Conservation (phyloP, 371 early-diverging fungal species). For the Syncephalis plumigaleata region DNA sequence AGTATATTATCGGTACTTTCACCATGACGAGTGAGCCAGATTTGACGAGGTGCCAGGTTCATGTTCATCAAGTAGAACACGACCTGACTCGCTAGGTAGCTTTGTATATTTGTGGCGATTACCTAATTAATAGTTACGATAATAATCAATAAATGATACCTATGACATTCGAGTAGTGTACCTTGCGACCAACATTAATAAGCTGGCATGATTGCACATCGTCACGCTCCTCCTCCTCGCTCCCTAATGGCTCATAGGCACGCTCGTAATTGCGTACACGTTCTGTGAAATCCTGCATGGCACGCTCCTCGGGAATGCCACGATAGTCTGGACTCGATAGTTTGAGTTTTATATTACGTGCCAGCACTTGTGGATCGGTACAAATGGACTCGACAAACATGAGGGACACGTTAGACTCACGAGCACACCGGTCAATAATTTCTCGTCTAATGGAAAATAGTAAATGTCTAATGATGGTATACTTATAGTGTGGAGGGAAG, state of each 20-base stretch:
- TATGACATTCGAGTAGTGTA: slow-evolving; percentile 11
- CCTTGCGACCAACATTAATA: slow-evolving; percentile 66
- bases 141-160: background rate
- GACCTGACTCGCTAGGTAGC: slow-evolving; percentile 61
- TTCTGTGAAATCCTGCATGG: slow-evolving; percentile 53
- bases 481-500: too few species aligned
- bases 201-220: slow-evolving; percentile 66
- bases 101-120: slow-evolving; percentile 60
- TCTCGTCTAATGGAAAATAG: slow-evolving; percentile 15
- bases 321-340: slow-evolving; percentile 68
- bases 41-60: slow-evolving; percentile 44
- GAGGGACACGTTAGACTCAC: slow-evolving; percentile 30
- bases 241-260: slow-evolving; percentile 58
- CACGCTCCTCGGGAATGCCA: slow-evolving; percentile 39
- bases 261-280: slow-evolving; percentile 66
- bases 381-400: slow-evolving; percentile 59
- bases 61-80: slow-evolving; percentile 79
- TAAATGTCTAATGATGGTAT: background rate
- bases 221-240: slow-evolving; percentile 44
- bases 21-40: slow-evolving; percentile 72
- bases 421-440: slow-evolving; percentile 37
- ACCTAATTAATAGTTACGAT: slow-evolving; percentile 15
- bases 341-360: slow-evolving; percentile 64
- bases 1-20: slow-evolving; percentile 38
- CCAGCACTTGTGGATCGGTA: slow-evolving; percentile 45